These are phyloP conservation scores for Balakata baccata DNA, from an alignment of 345 rosid species.

Conservation along the genomic window DNA sequence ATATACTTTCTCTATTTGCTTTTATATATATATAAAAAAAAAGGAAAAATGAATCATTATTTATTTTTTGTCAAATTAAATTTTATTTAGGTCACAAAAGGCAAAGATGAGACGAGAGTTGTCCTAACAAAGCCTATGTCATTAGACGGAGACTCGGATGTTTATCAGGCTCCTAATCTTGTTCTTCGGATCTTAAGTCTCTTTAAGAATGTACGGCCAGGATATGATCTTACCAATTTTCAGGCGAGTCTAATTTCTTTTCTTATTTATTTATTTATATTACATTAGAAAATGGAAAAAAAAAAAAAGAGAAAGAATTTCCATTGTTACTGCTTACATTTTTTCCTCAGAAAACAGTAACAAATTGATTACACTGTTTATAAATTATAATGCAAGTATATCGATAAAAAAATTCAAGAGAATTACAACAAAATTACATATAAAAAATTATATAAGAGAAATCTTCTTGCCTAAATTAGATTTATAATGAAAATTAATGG, in stretches of 20 bases:
- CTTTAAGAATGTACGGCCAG: slow-evolving; percentile 47
- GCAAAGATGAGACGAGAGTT: slow-evolving; percentile 19
- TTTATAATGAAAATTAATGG: too few species aligned
- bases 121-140: slow-evolving; percentile 49
- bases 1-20: too few species aligned
- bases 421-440: too few species aligned
- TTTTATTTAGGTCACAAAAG: slow-evolving; percentile 23
- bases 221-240: slow-evolving; percentile 57
- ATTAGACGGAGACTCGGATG: slow-evolving; percentile 44
- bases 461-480: too few species aligned
- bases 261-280: not conserved
- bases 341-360: too few species aligned
- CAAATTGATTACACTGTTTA: too few species aligned
- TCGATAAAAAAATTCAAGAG: too few species aligned
- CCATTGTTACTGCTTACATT: not conserved
- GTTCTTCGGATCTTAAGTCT: slow-evolving; percentile 49
- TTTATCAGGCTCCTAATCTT: slow-evolving; percentile 44
- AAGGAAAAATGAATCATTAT: too few species aligned
- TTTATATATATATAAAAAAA: too few species aligned
- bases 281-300: not conserved
- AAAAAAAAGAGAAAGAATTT: not conserved
- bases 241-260: slow-evolving; percentile 29
- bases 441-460: too few species aligned
- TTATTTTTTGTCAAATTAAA: too few species aligned
- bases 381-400: too few species aligned